Conservation (phyloP, 2,329 filamentous ascomycete genomes). For the Sporothrix euskadiensis region DNA sequence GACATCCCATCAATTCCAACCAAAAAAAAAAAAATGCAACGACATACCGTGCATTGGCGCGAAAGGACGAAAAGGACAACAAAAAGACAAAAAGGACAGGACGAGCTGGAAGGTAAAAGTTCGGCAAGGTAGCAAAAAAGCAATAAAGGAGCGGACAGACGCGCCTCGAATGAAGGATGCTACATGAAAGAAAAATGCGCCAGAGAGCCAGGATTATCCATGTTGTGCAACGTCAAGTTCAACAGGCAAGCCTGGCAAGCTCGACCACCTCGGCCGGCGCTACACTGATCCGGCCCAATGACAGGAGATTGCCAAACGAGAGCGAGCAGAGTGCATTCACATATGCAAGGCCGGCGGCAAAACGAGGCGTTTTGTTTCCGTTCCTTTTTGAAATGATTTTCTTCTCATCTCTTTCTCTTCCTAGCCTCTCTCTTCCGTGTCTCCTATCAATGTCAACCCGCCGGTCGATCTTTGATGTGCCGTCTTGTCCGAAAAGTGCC, state of each 20-base stretch:
- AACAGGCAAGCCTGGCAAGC: neutral
- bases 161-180: neutral
- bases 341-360: slow-evolving; percentile 1
- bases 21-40: neutral
- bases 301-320: neutral
- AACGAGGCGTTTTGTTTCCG: neutral
- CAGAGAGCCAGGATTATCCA: neutral
- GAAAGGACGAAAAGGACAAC: neutral
- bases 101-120: neutral
- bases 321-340: neutral
- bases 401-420: neutral
- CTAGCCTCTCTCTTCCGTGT: no score
- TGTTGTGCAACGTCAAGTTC: slow-evolving; percentile 3
- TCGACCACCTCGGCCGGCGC: neutral
- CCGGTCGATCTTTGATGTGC: neutral
- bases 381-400: neutral
- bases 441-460: neutral
- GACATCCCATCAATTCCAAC: neutral
- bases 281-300: slow-evolving; percentile 1
- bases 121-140: neutral
- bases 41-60: neutral
- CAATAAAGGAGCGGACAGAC: no score
- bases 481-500: neutral
- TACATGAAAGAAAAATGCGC: neutral
- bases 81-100: neutral